These are phyloP conservation scores for Iodosphaeria phyllophila DNA, from an alignment of 2,329 filamentous ascomycete species.

Conservation along the genomic window DNA sequence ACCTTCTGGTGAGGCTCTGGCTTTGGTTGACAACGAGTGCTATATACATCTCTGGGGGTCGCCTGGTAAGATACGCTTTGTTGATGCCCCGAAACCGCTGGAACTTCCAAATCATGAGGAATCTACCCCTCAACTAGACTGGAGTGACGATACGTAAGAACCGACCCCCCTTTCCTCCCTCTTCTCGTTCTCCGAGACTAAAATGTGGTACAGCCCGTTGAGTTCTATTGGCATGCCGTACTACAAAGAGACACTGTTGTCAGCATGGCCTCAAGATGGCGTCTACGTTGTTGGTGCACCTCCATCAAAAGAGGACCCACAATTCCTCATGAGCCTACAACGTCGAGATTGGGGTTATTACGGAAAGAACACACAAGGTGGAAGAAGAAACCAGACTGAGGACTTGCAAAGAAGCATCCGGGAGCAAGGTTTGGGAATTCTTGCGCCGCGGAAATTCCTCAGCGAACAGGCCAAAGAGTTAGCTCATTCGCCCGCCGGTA, in stretches of 20 bases:
- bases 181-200: slow-evolving; percentile 3
- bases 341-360: slow-evolving; percentile 59
- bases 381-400: slow-evolving; percentile 66
- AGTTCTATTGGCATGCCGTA: slow-evolving; percentile 83
- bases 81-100: slow-evolving; percentile 58
- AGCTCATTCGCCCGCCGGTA: slow-evolving; percentile 23
- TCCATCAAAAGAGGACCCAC: slow-evolving; percentile 53
- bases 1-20: slow-evolving; percentile 71
- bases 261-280: slow-evolving; percentile 73
- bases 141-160: slow-evolving; percentile 51
- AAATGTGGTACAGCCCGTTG: slow-evolving; percentile 45
- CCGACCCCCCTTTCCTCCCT: not conserved
- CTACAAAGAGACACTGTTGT: slow-evolving; percentile 74
- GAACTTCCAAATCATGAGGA: slow-evolving; percentile 56
- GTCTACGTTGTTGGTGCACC: slow-evolving; percentile 75
- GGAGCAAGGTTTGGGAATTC: slow-evolving; percentile 41
- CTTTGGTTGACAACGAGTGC: slow-evolving; percentile 61
- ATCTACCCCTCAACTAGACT: slow-evolving; percentile 41
- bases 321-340: slow-evolving; percentile 50
- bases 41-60: slow-evolving; percentile 79
- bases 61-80: slow-evolving; percentile 69
- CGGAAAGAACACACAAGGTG: slow-evolving; percentile 56
- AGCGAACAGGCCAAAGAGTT: slow-evolving; percentile 76
- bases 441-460: slow-evolving; percentile 72
- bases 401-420: slow-evolving; percentile 40